Base-by-base conservation (phyloP, 2,329 filamentous ascomycete species). In the Clonostachys sp. region DNA sequence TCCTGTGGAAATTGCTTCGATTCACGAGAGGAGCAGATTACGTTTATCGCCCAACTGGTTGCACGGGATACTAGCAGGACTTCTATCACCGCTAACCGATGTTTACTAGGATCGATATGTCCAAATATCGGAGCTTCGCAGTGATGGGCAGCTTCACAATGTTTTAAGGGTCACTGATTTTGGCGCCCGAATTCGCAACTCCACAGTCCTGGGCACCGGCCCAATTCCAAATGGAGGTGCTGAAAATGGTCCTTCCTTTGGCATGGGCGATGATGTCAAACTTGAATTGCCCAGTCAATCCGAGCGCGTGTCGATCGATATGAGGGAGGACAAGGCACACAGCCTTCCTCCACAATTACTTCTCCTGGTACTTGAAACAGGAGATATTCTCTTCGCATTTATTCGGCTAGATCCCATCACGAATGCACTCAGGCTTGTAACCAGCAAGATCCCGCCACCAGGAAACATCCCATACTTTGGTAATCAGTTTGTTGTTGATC, bases 121-220 rank as follows among this genome's bases (percentile, higher is more conserved):
- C 41, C 86, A 92, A 55, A 82, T 97, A 53, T 87, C 84, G 56
- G 87, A 95, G 62, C 78, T 94, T 3, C 73, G 75, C 6, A 73
- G 74, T 41, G 81, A 87, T 59, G 84, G 84, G 2, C 84, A 87
- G 57, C 75, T 96, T 20, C 80, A 84, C 53, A 83, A 90, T 58
- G 73, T 96, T n/a, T 74, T 80, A n/a, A 80, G 80, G 50, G 95
- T 91, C 64, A 75, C 77, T 39, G 84, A 96, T 61, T 92, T 97
- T 61, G 83, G 84, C 46, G 80, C 82, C 34, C 80, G 83, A 41
- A 96, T 97, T 53, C 76, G 87, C 50, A 87, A 89, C 57, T 90
- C 90, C 5, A 81, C 81, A 49, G 83, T 91, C 13, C 79, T 97
- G 56, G 89, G 89, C 40, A 68, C 77, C 16, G 34, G 18, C 24